Evolutionary conservation across 164 flowering plant genomes (phyloP), one percentile per base, ranked within the genome.

Genomic region (Annona squamosa): DNA sequence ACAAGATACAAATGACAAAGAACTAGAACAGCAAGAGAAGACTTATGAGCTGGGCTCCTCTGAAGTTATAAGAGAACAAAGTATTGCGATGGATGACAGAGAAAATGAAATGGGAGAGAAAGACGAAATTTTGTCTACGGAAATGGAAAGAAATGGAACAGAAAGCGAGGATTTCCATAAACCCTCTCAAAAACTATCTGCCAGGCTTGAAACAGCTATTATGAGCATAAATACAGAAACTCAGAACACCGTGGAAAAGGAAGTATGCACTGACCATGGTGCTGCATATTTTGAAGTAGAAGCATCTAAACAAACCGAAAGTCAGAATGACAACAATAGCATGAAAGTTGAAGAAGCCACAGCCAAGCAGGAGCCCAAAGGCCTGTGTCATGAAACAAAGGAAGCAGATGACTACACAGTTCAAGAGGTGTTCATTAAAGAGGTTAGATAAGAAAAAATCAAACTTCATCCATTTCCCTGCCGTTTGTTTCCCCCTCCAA

Each of bases 111-210:
- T 5, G 43, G 26, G 48, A 47, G 70, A 67, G 12, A 19, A 44
- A 41, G 17, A 65, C n/a, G 44, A 41, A 65, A 37, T n/a, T 43
- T 16, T 13, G 3, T 41, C 41, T 3, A 41, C 4, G 4, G 6
- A 10, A 16, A 41, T 42, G 26, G 19, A 77, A 67, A 48, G 68
- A 41, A 69, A 45, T 48, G 70, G 62, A 7, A 42, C 63, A 7
- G 73, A 80, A 70, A 65, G 70, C 46, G 75, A 57, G 72, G 62
- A 75, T 41, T 41, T 46, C 18, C n/a, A 68, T 41, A 41, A 37
- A 46, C 63, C 78, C 18, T 61, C n/a, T 17, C 61, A 67, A 69
- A 65, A 43, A 42, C 61, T 42, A 1, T 7, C 71, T 48, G 47
- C 52, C 44, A 62, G 37, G 61, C 66, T 47, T 56, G 78, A 78